Percentiles rank a stretch among this genome's conserved stretches.
phyloP scores from a whole-genome alignment of 1,284 basidiomycete species.

The Peniophora sp. region DNA sequence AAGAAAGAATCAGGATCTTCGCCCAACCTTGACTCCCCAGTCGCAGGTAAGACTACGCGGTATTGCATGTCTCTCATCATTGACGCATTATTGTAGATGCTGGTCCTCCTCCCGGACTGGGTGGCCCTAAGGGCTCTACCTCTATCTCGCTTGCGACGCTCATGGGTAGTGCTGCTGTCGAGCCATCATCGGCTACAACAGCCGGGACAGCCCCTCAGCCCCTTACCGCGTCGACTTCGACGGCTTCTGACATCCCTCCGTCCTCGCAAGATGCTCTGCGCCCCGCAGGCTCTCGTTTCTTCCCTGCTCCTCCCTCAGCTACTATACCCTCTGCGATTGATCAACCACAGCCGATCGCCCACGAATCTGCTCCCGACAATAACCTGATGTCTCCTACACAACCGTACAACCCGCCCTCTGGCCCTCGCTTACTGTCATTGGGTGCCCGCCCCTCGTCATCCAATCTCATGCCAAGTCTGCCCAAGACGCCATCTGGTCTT shows the following conservation, averaged over 20 bases:
- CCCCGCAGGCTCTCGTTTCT: constrained; percentile 27
- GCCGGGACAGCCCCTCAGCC: neutral
- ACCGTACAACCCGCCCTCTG: constrained; percentile 58
- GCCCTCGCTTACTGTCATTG: constrained; percentile 66
- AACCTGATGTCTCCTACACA: constrained; percentile 16
- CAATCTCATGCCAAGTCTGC: constrained; percentile 3
- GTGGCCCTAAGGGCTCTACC: neutral
- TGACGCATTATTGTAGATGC: neutral
- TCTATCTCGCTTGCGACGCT: neutral
- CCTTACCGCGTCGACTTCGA: neutral
- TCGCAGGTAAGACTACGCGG: neutral
- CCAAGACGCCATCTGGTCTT: neutral
- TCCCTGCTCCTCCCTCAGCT: constrained; percentile 19
- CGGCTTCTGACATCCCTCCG: constrained; percentile 1
- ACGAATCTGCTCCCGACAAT: constrained; percentile 9
- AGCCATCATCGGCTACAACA: neutral
- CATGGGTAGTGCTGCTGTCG: neutral
- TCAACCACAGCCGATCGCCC: constrained; percentile 10
- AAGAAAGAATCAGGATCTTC: constrained; percentile 29
- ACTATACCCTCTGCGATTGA: constrained; percentile 13
- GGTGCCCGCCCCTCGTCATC: constrained; percentile 35
- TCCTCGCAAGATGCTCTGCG: constrained; percentile 20
- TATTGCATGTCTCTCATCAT: neutral
- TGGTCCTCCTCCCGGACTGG: neutral
- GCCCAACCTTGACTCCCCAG: neutral